These are phyloP conservation scores for Cucurbitaria berberidis DNA, from an alignment of 2,329 filamentous ascomycete genomes.

Conservation along the genomic window DNA sequence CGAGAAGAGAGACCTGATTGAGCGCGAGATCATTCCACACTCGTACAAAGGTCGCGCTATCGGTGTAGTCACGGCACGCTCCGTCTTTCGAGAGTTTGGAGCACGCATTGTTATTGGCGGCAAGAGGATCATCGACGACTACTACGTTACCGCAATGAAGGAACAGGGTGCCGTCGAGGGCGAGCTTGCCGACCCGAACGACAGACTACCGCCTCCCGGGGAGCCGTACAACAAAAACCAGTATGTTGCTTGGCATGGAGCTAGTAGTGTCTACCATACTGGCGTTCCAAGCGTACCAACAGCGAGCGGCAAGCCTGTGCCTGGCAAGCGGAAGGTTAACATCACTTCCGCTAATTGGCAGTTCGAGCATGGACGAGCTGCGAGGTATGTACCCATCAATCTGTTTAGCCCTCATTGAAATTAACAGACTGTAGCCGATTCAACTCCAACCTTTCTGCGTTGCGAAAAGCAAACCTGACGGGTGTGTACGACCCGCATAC, in stretches of 20 bases:
- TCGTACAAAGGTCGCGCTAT: slow-evolving; percentile 98
- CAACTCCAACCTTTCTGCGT: slow-evolving; percentile 74
- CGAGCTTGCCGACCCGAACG: slow-evolving; percentile 88
- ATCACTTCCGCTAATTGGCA: slow-evolving; percentile 97
- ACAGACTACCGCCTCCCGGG: slow-evolving; percentile 74
- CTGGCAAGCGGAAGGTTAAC: slow-evolving; percentile 81
- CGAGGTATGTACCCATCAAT: slow-evolving; percentile 67
- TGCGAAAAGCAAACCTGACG: slow-evolving; percentile 70
- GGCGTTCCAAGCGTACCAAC: slow-evolving; percentile 77
- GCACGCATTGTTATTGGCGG: slow-evolving; percentile 93
- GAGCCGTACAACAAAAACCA: slow-evolving; percentile 98
- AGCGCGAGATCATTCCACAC: slow-evolving; percentile 92
- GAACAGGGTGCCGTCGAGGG: slow-evolving; percentile 84
- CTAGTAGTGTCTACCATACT: slow-evolving; percentile 93
- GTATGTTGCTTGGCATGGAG: slow-evolving; percentile 98
- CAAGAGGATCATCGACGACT: slow-evolving; percentile 85
- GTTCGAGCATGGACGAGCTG: slow-evolving; percentile 88
- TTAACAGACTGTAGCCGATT: slow-evolving; percentile 68
- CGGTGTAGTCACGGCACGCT: slow-evolving; percentile 93
- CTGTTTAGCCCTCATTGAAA: slow-evolving; percentile 9
- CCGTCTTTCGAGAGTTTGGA: slow-evolving; percentile 96
- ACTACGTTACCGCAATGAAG: slow-evolving; percentile 76
- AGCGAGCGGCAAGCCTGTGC: slow-evolving; percentile 73
- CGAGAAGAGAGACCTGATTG: slow-evolving; percentile 96
- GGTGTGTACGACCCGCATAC: slow-evolving; percentile 95